Conservation (phyloP, 2,329 filamentous ascomycete species). For the Colletotrichum graminicola region DNA sequence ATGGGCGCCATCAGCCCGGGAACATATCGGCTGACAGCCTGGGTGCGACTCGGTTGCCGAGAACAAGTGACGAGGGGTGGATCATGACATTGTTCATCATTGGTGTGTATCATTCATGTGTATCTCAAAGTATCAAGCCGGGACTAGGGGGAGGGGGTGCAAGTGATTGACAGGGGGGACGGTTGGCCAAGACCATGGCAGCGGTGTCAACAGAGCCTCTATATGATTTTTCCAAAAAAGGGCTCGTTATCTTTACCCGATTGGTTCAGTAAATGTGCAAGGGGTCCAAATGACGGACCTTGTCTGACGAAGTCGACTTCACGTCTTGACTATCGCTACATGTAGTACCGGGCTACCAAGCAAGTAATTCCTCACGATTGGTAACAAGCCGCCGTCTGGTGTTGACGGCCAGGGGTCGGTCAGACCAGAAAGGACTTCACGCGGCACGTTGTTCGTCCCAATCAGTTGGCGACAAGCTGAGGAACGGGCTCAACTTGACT, state of each 20-base stretch:
- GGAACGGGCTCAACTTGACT: neutral
- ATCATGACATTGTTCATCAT: neutral
- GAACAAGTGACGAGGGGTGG: conserved; percentile 19
- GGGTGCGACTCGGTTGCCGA: conserved; percentile 26
- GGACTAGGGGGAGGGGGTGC: neutral
- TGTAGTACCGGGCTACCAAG: neutral
- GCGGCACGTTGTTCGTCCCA: neutral
- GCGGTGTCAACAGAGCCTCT: conserved; percentile 1
- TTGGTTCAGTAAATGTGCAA: neutral
- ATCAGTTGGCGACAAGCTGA: neutral
- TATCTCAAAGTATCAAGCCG: conserved; percentile 7
- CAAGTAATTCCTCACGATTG: neutral
- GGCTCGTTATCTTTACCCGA: neutral
- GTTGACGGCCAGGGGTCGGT: neutral
- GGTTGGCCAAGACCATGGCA: neutral
- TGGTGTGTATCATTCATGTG: neutral
- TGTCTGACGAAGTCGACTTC: neutral
- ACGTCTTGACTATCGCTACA: neutral
- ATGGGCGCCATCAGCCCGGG: conserved; percentile 14
- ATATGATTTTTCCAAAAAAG: neutral
- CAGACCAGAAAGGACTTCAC: neutral
- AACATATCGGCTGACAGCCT: conserved; percentile 7
- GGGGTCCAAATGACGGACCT: neutral
- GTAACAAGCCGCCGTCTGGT: neutral
- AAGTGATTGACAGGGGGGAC: neutral